phyloP scores from a whole-genome alignment of 768 basidiomycete genomes.

The Tricholoma saponaceum region DNA sequence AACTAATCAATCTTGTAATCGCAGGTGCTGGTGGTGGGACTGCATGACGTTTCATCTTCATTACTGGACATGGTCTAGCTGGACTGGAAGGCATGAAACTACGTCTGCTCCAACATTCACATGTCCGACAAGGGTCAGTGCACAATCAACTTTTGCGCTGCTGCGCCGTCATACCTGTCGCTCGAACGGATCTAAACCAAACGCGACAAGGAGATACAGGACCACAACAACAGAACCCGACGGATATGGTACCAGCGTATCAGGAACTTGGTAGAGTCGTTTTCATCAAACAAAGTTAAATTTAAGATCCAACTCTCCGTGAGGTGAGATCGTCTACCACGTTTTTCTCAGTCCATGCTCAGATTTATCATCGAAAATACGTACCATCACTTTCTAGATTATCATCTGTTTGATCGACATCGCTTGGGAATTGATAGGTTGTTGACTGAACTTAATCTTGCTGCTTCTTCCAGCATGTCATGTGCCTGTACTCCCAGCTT shows the following conservation, averaged over 20 bases:
- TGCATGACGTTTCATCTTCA: background rate
- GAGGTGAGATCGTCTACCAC: slow-evolving; percentile 4
- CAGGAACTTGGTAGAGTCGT: slow-evolving; percentile 1
- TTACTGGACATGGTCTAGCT: background rate
- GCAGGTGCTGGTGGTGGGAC: background rate
- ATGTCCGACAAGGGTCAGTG: background rate
- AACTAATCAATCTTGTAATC: background rate
- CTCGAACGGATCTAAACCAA: background rate
- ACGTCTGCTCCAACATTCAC: background rate
- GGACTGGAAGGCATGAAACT: no score
- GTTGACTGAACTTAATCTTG: background rate
- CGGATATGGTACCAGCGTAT: background rate
- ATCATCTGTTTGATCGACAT: slow-evolving; percentile 1
- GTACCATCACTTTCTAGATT: background rate
- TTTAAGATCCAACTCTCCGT: slow-evolving; percentile 6
- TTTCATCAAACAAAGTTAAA: slow-evolving; percentile 1
- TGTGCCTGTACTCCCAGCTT: background rate
- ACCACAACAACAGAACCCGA: background rate
- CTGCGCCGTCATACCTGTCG: background rate
- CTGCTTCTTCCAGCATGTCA: background rate
- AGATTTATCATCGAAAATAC: slow-evolving; percentile 1
- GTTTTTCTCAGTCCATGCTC: background rate
- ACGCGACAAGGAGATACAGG: background rate
- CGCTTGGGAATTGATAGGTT: background rate
- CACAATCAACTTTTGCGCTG: background rate